A percentile compares a stretch with the other conserved stretches of the same genome.
Conservation (phyloP, 2,329 filamentous ascomycete species). For the Ophidiomyces ophidiicola region DNA sequence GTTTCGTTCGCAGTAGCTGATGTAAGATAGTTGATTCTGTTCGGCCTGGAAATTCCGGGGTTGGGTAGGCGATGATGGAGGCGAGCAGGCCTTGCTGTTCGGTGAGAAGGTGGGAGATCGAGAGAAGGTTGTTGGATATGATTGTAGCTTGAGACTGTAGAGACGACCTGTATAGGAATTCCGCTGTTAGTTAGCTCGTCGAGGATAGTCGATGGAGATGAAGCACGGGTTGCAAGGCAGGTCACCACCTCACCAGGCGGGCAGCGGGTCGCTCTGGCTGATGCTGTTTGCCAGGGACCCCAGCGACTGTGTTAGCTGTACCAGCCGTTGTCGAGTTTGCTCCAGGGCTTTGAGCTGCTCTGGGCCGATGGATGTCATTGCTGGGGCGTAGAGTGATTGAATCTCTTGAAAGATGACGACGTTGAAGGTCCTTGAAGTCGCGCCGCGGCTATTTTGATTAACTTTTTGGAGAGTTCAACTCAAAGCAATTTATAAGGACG, state of each 20-base stretch:
- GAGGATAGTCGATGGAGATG: background rate
- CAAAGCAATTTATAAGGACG: too few relatives aligned
- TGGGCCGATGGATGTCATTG: constrained; percentile 30
- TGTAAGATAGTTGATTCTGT: constrained; percentile 50
- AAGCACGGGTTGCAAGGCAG: background rate
- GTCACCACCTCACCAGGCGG: constrained; percentile 45
- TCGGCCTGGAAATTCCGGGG: constrained; percentile 60
- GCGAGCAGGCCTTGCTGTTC: constrained; percentile 56
- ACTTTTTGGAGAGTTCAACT: too few relatives aligned
- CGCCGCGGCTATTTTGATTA: too few relatives aligned
- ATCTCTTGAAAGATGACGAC: background rate
- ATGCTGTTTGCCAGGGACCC: constrained; percentile 51
- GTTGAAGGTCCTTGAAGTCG: too few relatives aligned
- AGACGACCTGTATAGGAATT: constrained; percentile 44
- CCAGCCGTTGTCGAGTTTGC: constrained; percentile 54
- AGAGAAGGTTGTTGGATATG: constrained; percentile 56
- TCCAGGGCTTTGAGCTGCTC: constrained; percentile 52
- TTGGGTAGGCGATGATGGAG: constrained; percentile 61
- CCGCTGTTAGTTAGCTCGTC: background rate
- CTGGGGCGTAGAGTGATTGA: background rate
- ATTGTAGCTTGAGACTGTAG: constrained; percentile 61
- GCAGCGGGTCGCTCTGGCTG: constrained; percentile 51
- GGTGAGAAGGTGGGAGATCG: constrained; percentile 52
- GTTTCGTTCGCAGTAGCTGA: constrained; percentile 67
- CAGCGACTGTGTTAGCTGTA: constrained; percentile 57